A percentile compares a stretch with the other conserved stretches of the same genome.
phyloP scores from a whole-genome alignment of 176 grass and related monocot species.

The Luzula sylvatica region DNA sequence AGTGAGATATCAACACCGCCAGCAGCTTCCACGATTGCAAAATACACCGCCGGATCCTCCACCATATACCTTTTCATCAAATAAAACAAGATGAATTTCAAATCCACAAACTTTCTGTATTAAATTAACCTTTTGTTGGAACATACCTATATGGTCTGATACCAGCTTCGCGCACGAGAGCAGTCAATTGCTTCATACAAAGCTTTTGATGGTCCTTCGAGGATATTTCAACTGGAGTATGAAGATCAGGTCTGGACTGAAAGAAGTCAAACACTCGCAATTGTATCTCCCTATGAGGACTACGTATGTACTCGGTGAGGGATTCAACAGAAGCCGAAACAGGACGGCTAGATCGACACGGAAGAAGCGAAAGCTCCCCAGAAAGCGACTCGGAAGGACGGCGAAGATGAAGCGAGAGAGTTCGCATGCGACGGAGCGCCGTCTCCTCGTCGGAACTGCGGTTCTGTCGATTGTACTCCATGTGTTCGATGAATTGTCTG shows the following conservation, averaged over 20 bases:
- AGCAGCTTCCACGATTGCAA: slow-evolving; percentile 71
- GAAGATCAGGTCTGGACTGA: slow-evolving; percentile 48
- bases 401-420: slow-evolving; percentile 50
- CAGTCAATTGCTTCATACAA: slow-evolving; percentile 71
- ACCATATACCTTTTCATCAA: slow-evolving; percentile 10
- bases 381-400: neutral
- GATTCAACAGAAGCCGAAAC: slow-evolving; percentile 30
- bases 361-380: slow-evolving; percentile 23
- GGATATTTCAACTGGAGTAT: slow-evolving; percentile 75
- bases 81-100: neutral
- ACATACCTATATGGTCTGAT: slow-evolving; percentile 61
- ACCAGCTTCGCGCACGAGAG: slow-evolving; percentile 73
- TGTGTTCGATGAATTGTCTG: slow-evolving; percentile 26
- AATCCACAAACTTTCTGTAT: neutral
- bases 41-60: slow-evolving; percentile 55
- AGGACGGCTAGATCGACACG: slow-evolving; percentile 34
- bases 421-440: slow-evolving; percentile 39
- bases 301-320: slow-evolving; percentile 40
- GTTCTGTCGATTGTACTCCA: slow-evolving; percentile 10
- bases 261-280: slow-evolving; percentile 60
- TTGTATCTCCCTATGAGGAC: slow-evolving; percentile 46
- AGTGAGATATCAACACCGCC: slow-evolving; percentile 85
- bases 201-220: slow-evolving; percentile 63
- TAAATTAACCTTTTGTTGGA: neutral
- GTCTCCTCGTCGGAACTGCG: slow-evolving; percentile 8